A percentile compares a stretch with the other conserved stretches of the same genome.
These are phyloP conservation scores for Agroathelia rolfsii DNA, from an alignment of 1,284 basidiomycete genomes.

Conservation along the genomic window DNA sequence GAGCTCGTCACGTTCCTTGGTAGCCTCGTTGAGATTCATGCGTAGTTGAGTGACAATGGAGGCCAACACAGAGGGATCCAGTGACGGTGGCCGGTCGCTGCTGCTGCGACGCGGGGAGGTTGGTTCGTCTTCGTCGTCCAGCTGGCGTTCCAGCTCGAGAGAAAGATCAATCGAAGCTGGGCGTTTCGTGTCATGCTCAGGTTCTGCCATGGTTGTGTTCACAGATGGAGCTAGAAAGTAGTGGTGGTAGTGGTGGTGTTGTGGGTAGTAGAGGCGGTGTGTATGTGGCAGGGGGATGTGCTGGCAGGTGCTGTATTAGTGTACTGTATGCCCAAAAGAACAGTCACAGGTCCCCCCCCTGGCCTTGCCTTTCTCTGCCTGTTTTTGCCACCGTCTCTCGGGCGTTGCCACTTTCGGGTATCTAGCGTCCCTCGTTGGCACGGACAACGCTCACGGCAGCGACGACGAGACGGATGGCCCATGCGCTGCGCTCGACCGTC, in stretches of 20 bases:
- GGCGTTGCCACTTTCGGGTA: slow-evolving; percentile 1
- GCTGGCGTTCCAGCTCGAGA: slow-evolving; percentile 66
- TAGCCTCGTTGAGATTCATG: slow-evolving; percentile 46
- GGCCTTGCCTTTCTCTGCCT: slow-evolving; percentile 50
- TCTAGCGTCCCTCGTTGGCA: too few species aligned
- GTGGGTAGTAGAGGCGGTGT: too few species aligned
- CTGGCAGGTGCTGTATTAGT: too few species aligned
- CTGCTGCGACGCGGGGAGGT: slow-evolving; percentile 28
- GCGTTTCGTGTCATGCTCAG: slow-evolving; percentile 20
- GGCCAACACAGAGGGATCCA: slow-evolving; percentile 67
- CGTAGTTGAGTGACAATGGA: slow-evolving; percentile 63
- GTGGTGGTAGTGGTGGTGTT: too few species aligned
- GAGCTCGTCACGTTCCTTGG: slow-evolving; percentile 60
- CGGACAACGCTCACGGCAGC: too few species aligned
- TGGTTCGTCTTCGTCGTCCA: slow-evolving; percentile 54
- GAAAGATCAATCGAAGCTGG: slow-evolving; percentile 67
- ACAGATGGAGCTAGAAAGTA: too few species aligned
- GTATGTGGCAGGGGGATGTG: too few species aligned
- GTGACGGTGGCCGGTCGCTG: slow-evolving; percentile 37
- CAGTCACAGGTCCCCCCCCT: slow-evolving; percentile 40
- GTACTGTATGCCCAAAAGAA: too few species aligned
- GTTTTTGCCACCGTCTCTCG: slow-evolving; percentile 12
- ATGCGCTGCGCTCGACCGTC: too few species aligned
- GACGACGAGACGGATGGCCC: too few species aligned
- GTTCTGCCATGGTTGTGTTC: too few species aligned